Evolutionary conservation across 108 stramenopile species (phyloP), one percentile per base, ranked within the genome.

Genomic region (Fragilariopsis cylindrus): DNA sequence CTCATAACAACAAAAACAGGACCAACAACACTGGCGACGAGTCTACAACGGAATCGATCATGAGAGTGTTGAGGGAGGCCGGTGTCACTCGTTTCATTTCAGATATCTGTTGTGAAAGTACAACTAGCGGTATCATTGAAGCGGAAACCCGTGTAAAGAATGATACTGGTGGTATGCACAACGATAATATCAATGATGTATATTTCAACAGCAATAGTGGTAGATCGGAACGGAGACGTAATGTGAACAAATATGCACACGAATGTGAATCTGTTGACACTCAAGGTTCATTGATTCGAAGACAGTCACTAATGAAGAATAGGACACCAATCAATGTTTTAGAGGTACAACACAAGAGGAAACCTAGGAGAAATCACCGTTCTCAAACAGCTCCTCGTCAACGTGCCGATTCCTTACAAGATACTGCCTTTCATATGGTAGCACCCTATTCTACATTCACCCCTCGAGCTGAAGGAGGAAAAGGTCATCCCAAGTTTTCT

Each of bases 341-440:
- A 19, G 76, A 76, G 30, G 69, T 63, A 9, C n/a, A 63, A 11
- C 64, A 8, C 53, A 56, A 58, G 57, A 7, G 19, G 7, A 72
- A 71, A 39, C 42, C 44, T 4, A 42, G 57, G 7, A 39, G 48
- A 18, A 55, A 62, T 2, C n/a, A 48, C 52, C 77, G 77, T 9
- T 72, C 77, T 12, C 70, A 71, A 42, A 78, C 77, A 12, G 77
- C 77, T 6, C 77, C 77, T 41, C 65, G 77, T 43, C 77, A 78
- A 67, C 71, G 77, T 8, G 60, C 12, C 8, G 58, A 76, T 5
- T 50, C 53, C 19, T 62, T 63, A 21, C 60, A 73, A 47, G 45
- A 69, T 21, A 52, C 9, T 13, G 9, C 50, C 9, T 52, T 52
- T 13, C 19, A 40, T 42, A n/a, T 8, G 7, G 45, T 49, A n/a